A percentile compares a stretch with the other conserved stretches of the same genome.
phyloP scores from a whole-genome alignment of 345 rosid genomes.

The Ricinus communis region DNA sequence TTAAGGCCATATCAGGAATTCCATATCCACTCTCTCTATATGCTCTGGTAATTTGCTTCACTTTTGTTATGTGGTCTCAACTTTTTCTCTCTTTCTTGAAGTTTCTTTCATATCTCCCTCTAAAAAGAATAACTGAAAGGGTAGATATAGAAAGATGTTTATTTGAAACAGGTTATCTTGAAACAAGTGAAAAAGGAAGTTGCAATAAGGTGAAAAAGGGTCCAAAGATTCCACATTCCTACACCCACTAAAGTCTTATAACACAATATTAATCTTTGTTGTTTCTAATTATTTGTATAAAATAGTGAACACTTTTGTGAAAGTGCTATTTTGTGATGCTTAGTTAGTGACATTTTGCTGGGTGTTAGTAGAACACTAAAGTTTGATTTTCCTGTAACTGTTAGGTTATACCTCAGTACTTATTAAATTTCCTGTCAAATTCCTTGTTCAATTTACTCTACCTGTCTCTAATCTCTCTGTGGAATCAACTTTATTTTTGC shows the following conservation, averaged over 20 bases:
- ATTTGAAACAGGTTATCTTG: constrained; percentile 25
- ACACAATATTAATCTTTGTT: not conserved
- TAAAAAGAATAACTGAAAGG: constrained; percentile 10
- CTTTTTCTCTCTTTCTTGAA: not conserved
- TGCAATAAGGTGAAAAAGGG: constrained; percentile 26
- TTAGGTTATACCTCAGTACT: not conserved
- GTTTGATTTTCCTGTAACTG: not conserved
- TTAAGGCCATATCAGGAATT: constrained; percentile 3
- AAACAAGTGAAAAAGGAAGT: constrained; percentile 28
- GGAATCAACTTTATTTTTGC: not conserved
- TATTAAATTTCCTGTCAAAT: not conserved
- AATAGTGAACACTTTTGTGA: constrained; percentile 24
- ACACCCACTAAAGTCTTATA: constrained; percentile 17
- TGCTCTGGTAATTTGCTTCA: constrained; percentile 22
- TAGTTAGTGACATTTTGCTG: constrained; percentile 13
- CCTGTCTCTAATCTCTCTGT: not conserved
- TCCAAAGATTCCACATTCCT: constrained; percentile 21
- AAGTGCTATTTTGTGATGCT: constrained; percentile 19
- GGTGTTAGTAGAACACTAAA: constrained; percentile 5
- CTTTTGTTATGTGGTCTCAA: constrained; percentile 17
- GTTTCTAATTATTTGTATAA: constrained; percentile 17
- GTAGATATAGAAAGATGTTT: constrained; percentile 22
- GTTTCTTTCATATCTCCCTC: constrained; percentile 11
- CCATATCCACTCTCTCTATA: not conserved
- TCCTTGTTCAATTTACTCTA: no score